phyloP scores from a whole-genome alignment of 345 rosid genomes.

The Nephelium lappaceum region DNA sequence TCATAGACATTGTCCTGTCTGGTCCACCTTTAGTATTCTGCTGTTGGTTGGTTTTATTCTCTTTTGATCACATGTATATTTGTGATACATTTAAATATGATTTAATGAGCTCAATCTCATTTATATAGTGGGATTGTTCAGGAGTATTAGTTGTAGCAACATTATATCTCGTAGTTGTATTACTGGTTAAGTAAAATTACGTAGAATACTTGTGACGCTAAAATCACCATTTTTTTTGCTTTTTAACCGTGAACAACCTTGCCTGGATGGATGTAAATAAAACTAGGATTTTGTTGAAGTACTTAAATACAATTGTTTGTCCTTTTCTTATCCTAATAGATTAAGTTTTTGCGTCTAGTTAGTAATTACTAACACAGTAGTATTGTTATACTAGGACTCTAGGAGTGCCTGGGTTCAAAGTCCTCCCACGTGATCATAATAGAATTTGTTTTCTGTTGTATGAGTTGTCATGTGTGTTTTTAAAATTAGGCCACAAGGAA shows the following conservation, averaged over 20 bases:
- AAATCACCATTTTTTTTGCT: background rate
- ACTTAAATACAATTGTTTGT: too few relatives aligned
- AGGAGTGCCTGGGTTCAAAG: too few relatives aligned
- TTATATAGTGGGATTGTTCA: background rate
- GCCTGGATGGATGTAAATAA: background rate
- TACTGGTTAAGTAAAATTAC: background rate
- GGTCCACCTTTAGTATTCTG: background rate
- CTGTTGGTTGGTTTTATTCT: background rate
- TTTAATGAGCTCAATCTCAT: background rate
- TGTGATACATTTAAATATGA: background rate
- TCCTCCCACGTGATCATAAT: too few relatives aligned
- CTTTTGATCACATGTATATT: background rate
- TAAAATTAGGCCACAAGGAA: too few relatives aligned
- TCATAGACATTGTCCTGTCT: background rate
- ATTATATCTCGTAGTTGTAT: background rate
- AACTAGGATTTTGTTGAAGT: background rate
- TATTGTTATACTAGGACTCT: too few relatives aligned
- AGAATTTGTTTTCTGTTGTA: too few relatives aligned
- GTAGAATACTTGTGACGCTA: background rate
- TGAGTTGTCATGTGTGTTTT: too few relatives aligned
- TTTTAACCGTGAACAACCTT: background rate
- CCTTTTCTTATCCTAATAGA: too few relatives aligned
- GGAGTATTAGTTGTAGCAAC: background rate
- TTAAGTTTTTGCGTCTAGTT: too few relatives aligned
- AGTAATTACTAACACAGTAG: too few relatives aligned